These are phyloP conservation scores for Mycena polygramma DNA, from an alignment of 768 basidiomycete species.

Conservation along the genomic window DNA sequence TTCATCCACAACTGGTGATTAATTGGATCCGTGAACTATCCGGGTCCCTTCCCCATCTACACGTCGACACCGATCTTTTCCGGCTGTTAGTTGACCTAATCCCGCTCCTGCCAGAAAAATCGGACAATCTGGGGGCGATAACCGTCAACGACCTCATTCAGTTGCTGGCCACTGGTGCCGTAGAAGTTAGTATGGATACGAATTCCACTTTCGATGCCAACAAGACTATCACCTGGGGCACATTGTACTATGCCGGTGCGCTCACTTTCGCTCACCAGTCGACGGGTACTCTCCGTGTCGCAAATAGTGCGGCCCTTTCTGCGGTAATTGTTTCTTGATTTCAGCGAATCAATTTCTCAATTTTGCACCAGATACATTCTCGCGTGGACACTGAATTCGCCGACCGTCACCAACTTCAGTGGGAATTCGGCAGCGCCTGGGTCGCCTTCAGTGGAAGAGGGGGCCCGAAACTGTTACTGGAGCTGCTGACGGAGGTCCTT, in stretches of 20 bases:
- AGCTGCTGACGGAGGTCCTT: too few species aligned
- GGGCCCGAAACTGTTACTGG: too few species aligned
- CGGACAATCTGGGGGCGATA: neutral
- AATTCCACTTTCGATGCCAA: neutral
- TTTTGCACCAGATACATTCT: too few species aligned
- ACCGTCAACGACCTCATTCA: conserved; percentile 16
- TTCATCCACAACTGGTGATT: conserved; percentile 17
- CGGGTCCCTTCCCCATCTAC: neutral
- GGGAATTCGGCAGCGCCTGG: too few species aligned
- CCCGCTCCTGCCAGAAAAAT: neutral
- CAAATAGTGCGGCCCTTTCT: too few species aligned
- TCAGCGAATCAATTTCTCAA: too few species aligned
- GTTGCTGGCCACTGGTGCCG: conserved; percentile 20
- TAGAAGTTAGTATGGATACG: neutral
- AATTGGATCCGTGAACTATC: neutral
- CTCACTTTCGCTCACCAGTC: conserved; percentile 8
- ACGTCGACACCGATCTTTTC: neutral
- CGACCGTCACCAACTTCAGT: too few species aligned
- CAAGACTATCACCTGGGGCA: conserved; percentile 19
- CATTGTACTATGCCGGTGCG: conserved; percentile 19
- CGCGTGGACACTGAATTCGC: too few species aligned
- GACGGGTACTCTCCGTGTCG: conserved; percentile 4
- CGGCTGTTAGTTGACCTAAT: conserved; percentile 9
- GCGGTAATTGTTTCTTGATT: too few species aligned
- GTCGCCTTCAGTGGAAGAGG: too few species aligned